Conservation (phyloP, 73 alveolate species). For the Symbiodinium pilosum region DNA sequence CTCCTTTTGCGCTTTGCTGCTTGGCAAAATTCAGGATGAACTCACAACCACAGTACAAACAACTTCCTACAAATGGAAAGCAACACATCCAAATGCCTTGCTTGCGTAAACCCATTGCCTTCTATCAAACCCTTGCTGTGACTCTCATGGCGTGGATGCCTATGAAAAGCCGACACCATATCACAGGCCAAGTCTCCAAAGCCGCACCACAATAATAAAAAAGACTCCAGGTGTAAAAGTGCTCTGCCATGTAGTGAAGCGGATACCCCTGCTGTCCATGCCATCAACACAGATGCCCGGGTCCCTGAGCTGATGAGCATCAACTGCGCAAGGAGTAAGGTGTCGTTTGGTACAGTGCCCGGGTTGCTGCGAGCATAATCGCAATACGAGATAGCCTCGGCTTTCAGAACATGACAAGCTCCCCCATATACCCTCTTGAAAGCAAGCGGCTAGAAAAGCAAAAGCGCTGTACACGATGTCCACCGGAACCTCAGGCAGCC, state of each 20-base stretch:
- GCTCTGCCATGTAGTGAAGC: background rate
- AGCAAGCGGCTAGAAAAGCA: background rate
- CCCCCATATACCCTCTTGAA: background rate
- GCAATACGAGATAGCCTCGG: background rate
- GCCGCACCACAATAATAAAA: background rate
- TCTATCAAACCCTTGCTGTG: no score
- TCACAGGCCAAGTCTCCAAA: background rate
- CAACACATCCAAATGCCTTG: no score
- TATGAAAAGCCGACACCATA: background rate
- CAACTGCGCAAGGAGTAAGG: background rate
- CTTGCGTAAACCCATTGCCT: no score
- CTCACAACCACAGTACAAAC: no score
- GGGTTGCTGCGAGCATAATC: background rate
- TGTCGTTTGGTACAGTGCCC: background rate
- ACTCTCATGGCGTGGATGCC: background rate
- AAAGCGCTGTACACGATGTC: background rate
- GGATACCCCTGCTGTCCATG: background rate
- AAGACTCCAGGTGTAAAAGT: background rate
- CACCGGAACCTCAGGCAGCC: background rate
- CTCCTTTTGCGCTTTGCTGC: no score
- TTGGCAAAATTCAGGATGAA: no score
- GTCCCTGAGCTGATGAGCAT: background rate
- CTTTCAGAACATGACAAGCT: background rate
- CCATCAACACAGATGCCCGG: background rate
- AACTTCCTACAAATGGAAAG: no score